A percentile compares a stretch with the other conserved stretches of the same genome.
phyloP scores from a whole-genome alignment of 257 asterid genomes.

The Nyctanthes arbortristis region DNA sequence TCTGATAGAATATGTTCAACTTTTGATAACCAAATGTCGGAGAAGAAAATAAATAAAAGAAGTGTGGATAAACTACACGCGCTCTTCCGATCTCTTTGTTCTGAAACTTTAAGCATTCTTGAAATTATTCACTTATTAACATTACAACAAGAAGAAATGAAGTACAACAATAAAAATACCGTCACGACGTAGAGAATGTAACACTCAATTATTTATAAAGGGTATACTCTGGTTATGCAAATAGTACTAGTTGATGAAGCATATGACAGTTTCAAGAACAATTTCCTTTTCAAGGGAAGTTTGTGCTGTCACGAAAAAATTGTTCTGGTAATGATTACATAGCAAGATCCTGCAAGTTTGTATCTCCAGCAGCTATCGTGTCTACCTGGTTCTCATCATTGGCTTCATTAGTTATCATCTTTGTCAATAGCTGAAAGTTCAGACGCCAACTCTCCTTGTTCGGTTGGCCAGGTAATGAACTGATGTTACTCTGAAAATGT shows the following conservation, averaged over 20 bases:
- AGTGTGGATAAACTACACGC: no score
- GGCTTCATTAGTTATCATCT: constrained; percentile 1
- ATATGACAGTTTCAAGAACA: neutral
- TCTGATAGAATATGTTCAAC: no score
- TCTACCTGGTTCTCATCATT: constrained; percentile 3
- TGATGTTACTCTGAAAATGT: neutral
- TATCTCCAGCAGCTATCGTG: constrained; percentile 10
- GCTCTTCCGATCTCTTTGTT: no score
- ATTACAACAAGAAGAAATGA: constrained; percentile 1
- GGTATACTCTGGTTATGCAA: neutral
- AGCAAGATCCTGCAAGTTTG: constrained; percentile 33
- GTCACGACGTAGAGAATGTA: constrained; percentile 8
- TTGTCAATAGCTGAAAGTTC: neutral
- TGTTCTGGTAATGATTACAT: constrained; percentile 30
- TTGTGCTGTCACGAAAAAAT: constrained; percentile 8
- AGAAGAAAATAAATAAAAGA: no score
- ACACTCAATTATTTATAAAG: neutral
- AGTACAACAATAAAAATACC: neutral
- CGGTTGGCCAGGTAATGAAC: constrained; percentile 8
- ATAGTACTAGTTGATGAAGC: constrained; percentile 8
- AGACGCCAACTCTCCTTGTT: neutral
- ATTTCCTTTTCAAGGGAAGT: neutral
- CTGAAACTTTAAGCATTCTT: constrained; percentile 3
- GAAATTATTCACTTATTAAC: neutral
- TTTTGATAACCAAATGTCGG: neutral